Percentiles rank a stretch among this genome's conserved stretches.
These are phyloP conservation scores for Pythium apleroticum DNA, from an alignment of 352 stramenopile genomes.

Conservation along the genomic window DNA sequence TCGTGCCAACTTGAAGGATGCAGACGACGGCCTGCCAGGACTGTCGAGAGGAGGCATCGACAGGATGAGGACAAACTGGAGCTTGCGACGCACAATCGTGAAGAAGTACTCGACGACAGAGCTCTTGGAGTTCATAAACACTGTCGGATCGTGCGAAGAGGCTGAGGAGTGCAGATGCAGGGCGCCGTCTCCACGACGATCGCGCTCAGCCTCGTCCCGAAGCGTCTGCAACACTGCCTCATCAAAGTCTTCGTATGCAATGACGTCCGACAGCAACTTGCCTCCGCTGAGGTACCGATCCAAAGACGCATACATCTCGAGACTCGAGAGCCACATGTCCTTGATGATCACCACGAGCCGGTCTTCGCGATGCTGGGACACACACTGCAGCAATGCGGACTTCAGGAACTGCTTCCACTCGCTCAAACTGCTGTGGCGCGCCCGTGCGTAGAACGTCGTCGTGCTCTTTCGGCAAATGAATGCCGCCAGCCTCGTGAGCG, in stretches of 20 bases:
- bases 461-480: slow-evolving; percentile 50
- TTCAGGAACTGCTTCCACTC: slow-evolving; percentile 43
- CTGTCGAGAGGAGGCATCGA: slow-evolving; percentile 12
- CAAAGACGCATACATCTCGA: slow-evolving; percentile 40
- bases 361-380: slow-evolving; percentile 35
- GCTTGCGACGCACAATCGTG: slow-evolving; percentile 32
- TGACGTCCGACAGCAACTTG: slow-evolving; percentile 37
- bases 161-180: no score
- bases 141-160: background rate
- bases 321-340: slow-evolving; percentile 32
- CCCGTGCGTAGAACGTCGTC: slow-evolving; percentile 31
- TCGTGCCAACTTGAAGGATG: slow-evolving; percentile 9
- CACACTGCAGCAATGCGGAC: slow-evolving; percentile 39
- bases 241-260: slow-evolving; percentile 58
- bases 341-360: slow-evolving; percentile 61
- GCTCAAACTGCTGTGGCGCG: background rate
- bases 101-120: slow-evolving; percentile 56
- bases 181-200: slow-evolving; percentile 14
- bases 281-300: slow-evolving; percentile 49
- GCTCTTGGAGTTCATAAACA: slow-evolving; percentile 42
- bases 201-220: slow-evolving; percentile 31
- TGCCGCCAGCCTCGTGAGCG: slow-evolving; percentile 49
- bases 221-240: slow-evolving; percentile 39
- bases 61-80: slow-evolving; percentile 61
- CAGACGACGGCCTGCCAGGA: background rate